A percentile compares a stretch with the other conserved stretches of the same genome.
Conservation (phyloP, 306 rosid genomes). For the Gillenia trifoliata region DNA sequence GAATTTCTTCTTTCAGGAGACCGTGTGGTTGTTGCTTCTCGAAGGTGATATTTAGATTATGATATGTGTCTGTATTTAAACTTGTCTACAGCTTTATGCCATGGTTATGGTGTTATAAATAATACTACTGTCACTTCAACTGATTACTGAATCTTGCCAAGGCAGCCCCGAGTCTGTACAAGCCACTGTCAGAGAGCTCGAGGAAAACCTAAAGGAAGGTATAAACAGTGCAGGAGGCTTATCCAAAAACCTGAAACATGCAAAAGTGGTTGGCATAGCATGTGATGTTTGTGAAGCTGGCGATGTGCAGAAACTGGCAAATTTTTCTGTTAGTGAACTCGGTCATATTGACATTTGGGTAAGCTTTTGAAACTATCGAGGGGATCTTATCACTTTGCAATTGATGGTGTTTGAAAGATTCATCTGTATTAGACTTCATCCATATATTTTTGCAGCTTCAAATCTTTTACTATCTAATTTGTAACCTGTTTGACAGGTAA, state of each 20-base stretch:
- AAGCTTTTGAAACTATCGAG: slow-evolving; percentile 19
- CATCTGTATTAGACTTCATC: not conserved
- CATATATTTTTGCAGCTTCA: slow-evolving; percentile 1
- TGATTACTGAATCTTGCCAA: slow-evolving; percentile 28
- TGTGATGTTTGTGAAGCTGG: slow-evolving; percentile 77
- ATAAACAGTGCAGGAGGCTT: slow-evolving; percentile 47
- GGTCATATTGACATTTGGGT: slow-evolving; percentile 93
- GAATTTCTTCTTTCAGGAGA: slow-evolving; percentile 96
- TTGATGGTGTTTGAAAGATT: not conserved
- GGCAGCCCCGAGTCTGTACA: slow-evolving; percentile 76
- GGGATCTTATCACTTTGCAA: not conserved
- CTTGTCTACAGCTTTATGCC: not conserved
- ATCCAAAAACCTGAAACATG: slow-evolving; percentile 46
- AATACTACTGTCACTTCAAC: slow-evolving; percentile 25
- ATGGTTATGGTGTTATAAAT: slow-evolving; percentile 9
- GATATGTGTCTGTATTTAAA: slow-evolving; percentile 6
- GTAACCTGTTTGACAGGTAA: slow-evolving; percentile 48
- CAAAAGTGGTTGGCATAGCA: slow-evolving; percentile 81
- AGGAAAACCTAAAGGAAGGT: slow-evolving; percentile 78
- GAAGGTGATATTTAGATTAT: slow-evolving; percentile 58
- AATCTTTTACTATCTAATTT: slow-evolving; percentile 7
- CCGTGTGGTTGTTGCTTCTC: slow-evolving; percentile 76
- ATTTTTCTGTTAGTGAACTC: slow-evolving; percentile 57
- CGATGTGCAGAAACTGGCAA: slow-evolving; percentile 69
- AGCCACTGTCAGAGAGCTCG: slow-evolving; percentile 71